Base-by-base conservation (phyloP, 2,329 filamentous ascomycete species). In the Neofusicoccum laricinum region DNA sequence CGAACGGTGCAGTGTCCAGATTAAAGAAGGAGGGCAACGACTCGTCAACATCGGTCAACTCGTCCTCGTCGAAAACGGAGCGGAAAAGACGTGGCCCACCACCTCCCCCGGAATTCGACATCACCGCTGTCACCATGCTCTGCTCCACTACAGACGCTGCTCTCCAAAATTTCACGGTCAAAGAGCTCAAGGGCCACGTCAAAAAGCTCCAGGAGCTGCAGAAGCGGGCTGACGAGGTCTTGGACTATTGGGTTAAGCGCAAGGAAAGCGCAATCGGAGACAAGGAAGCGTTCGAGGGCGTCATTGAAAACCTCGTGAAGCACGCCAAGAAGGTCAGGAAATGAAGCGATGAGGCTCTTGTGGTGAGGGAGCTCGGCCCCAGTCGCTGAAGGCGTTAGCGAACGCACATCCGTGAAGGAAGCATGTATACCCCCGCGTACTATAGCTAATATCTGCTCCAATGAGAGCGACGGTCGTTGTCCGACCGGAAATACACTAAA, bases 281-380 rank as follows among this genome's bases (percentile, higher is more conserved):
- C 74, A 89, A 95, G 70, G 94, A 97, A 75, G 92, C 93, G 2
- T 95, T 97, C 75, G 94, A 98, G 75, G 93, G 92, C 0, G 94
- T 98, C 15, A 97, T 98, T 83, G 94, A 97, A 79, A 97, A 97
- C 76, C 78, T 98, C 68, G 94, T 97, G 48, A 95, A 93, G 76
- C 92, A 96, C 79, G 92, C 92, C 57, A 85, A 92, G 75, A 92
- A 93, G 79, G 88, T 92, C 64, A 85, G 92, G 73, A 95, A 93
- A 78, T 92, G 61, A 65, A 38, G 30, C 40, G 10, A 58, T 58
- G 41, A 59, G 55, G 41, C 55, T 59, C 55, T 59, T 21, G 55
- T 59, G 55, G 55, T 15, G 41, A 46, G 8, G 30, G 8, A 36
- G 55, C 25, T 46, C 40, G 55, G 32, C 17, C 41, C 41, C n/a